Conservation (phyloP, 1,284 basidiomycete species). For the Chalciporus sp. region DNA sequence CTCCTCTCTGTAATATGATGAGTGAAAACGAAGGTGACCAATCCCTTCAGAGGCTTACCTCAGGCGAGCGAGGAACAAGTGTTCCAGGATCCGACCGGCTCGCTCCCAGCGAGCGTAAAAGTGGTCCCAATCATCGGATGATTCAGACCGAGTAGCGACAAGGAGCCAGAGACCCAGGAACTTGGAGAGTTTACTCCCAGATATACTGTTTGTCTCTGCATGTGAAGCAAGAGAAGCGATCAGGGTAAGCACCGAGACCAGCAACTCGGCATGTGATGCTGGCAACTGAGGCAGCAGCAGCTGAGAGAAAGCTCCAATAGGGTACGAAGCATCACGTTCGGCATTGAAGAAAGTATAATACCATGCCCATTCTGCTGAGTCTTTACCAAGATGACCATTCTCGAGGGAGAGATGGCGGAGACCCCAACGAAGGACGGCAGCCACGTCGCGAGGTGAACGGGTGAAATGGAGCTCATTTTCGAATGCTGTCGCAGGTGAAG, state of each 20-base stretch:
- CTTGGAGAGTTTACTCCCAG: conserved; percentile 73
- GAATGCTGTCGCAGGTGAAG: conserved; percentile 51
- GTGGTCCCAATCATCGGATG: conserved; percentile 46
- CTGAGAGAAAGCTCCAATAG: conserved; percentile 60
- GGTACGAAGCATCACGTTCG: conserved; percentile 59
- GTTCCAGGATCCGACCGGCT: conserved; percentile 68
- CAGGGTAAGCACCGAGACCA: conserved; percentile 57
- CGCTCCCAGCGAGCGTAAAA: conserved; percentile 76
- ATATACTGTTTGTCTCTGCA: conserved; percentile 67
- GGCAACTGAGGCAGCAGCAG: conserved; percentile 60
- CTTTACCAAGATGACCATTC: conserved; percentile 51
- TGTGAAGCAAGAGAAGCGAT: conserved; percentile 70
- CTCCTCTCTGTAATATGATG: conserved; percentile 52
- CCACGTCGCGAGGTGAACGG: conserved; percentile 71
- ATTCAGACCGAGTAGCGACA: conserved; percentile 44
- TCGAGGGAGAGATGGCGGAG: conserved; percentile 69
- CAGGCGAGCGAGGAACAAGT: conserved; percentile 69
- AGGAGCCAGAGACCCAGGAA: conserved; percentile 75
- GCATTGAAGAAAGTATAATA: conserved; percentile 60
- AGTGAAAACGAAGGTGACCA: background rate
- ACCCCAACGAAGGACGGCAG: conserved; percentile 78
- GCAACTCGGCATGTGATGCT: conserved; percentile 54
- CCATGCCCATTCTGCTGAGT: conserved; percentile 54
- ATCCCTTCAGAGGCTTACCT: conserved; percentile 46
- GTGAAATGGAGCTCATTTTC: conserved; percentile 63